Base-by-base conservation (phyloP, 2,329 filamentous ascomycete genomes). In the Aspergillus fijiensis region DNA sequence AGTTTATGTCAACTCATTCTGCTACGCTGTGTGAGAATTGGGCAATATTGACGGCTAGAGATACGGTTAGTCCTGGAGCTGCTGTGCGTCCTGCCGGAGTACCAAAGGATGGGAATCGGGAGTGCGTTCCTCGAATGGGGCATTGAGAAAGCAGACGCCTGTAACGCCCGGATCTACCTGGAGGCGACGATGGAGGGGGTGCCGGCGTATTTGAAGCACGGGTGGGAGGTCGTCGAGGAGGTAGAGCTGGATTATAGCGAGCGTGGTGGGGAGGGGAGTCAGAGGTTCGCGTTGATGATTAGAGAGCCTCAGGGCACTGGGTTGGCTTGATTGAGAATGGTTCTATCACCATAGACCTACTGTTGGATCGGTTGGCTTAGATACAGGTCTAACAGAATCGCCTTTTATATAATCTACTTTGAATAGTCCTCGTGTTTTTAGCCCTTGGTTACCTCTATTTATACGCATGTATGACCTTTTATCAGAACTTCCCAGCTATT, bases 151-250 rank as follows among this genome's bases (percentile, higher is more conserved):
- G 81, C 81, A 1, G 82, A 84, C 64, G 72, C 69, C 5, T 77
- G 75, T 1, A 73, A 76, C 0, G 63, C 74, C 14, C 77, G 80
- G 49, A 75, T 78, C 10, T 86, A 81, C 67, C 69, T 86, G 1
- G 82, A 85, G 60, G 80, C 82, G 9, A 84, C 82, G 50, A 77
- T 75, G 0, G 76, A 75, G 16, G 83, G 81, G 2, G 77, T 73
- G 59, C 74, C 72, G 0, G 56, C 84, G 19, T 86, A 86, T 70
- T 68, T 76, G 60, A 80, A 76, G 62, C 74, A 79, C 65, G 83
- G 82, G 3, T 86, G 82, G 63, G 66, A 68, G 56, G 68, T 73
- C 7, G 60, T 80, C 16, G 78, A 77, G 2, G 69, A 74, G 49
- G 54, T 79, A 14, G 51, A 51, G 29, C 69, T 82, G 50, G 71